A percentile compares a stretch with the other conserved stretches of the same genome.
These are phyloP conservation scores for Coniochaeta ligniaria DNA, from an alignment of 2,329 filamentous ascomycete genomes.

Conservation along the genomic window DNA sequence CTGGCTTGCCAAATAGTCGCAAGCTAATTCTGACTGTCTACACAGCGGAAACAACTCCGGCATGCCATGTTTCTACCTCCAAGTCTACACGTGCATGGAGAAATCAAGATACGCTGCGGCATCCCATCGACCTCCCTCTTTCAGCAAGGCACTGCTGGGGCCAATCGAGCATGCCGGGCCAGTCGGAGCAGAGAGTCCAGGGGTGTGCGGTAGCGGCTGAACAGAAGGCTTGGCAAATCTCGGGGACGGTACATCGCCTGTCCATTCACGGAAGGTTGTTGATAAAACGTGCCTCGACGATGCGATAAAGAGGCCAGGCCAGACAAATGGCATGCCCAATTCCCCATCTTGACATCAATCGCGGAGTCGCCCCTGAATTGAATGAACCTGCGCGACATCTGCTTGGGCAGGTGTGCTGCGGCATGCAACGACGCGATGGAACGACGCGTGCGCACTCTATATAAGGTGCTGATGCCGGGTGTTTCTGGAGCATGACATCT, in stretches of 20 bases:
- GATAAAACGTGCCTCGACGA: not conserved
- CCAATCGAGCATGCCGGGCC: not conserved
- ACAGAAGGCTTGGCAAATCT: not conserved
- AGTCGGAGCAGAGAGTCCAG: not conserved
- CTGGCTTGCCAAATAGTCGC: not conserved
- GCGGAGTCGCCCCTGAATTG: not conserved
- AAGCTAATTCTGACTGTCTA: not conserved
- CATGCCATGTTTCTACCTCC: not conserved
- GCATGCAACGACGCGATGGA: not conserved
- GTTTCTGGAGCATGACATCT: not conserved
- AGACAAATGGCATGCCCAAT: not conserved
- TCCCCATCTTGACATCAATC: not conserved
- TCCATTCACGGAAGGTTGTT: conserved; percentile 1
- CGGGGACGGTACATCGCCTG: not conserved
- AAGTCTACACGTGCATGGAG: not conserved
- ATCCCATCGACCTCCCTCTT: not conserved
- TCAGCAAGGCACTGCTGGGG: not conserved
- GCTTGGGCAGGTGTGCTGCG: not conserved
- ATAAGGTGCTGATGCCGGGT: not conserved
- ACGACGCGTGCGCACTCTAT: not conserved
- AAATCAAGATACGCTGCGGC: not conserved
- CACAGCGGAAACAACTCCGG: not conserved
- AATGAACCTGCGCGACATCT: not conserved
- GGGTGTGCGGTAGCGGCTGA: not conserved
- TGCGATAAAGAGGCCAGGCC: not conserved